Percentiles rank a stretch among this genome's conserved stretches.
Evolutionary conservation across 2,329 filamentous ascomycete genomes (phyloP).

Genomic region (Pyrenochaeta sp.): DNA sequence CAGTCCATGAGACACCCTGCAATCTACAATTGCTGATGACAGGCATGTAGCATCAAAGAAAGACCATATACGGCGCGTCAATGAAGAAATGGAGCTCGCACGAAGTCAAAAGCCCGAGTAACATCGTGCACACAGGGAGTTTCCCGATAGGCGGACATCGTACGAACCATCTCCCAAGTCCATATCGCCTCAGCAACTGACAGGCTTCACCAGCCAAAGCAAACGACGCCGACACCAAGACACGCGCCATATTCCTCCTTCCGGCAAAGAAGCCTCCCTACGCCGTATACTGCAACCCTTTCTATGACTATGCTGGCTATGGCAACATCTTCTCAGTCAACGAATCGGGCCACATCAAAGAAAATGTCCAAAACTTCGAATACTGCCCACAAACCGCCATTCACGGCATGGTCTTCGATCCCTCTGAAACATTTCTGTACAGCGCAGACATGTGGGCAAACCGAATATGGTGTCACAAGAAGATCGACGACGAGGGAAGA

Average conservation of each 20-base stretch:
- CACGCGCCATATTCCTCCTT: constrained; percentile 87
- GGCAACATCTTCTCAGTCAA: constrained; percentile 78
- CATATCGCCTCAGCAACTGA: constrained; percentile 1
- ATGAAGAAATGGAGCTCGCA: constrained; percentile 96
- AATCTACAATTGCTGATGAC: constrained; percentile 22
- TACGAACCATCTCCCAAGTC: constrained; percentile 53
- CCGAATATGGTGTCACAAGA: constrained; percentile 85
- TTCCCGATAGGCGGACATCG: constrained; percentile 78
- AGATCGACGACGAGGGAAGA: constrained; percentile 66
- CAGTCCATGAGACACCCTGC: not conserved
- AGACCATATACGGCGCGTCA: constrained; percentile 85
- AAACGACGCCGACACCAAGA: constrained; percentile 75
- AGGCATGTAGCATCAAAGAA: constrained; percentile 72
- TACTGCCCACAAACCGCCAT: constrained; percentile 76
- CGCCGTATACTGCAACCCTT: constrained; percentile 87
- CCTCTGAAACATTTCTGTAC: constrained; percentile 77
- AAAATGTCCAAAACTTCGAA: constrained; percentile 76
- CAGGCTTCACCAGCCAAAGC: constrained; percentile 65
- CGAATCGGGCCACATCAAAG: constrained; percentile 63
- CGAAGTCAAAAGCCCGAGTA: constrained; percentile 75
- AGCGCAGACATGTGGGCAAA: constrained; percentile 80
- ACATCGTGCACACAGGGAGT: constrained; percentile 78
- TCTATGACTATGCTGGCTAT: constrained; percentile 84
- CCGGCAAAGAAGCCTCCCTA: constrained; percentile 80
- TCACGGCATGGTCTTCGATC: constrained; percentile 84